Evolutionary conservation across 305 asterid genomes (phyloP).

Genomic region (Fraxinus angustifolia): DNA sequence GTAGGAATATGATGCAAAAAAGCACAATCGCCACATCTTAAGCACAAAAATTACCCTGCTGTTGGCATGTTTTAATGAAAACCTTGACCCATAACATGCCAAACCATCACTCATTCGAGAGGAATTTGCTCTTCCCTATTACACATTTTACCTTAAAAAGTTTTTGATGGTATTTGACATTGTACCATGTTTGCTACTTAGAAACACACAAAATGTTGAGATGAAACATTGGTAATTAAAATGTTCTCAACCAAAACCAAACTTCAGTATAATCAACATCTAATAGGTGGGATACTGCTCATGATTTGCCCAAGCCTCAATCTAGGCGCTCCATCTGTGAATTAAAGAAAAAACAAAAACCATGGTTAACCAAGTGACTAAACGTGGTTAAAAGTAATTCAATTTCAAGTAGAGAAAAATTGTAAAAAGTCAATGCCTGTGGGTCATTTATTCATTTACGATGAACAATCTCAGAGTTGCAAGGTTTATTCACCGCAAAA

Average conservation of each 20-base stretch:
- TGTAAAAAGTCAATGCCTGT: background rate
- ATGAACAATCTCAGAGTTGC: background rate
- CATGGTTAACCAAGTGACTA: background rate
- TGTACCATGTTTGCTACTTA: background rate
- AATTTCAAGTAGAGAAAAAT: background rate
- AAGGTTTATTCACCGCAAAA: background rate
- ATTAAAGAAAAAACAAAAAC: background rate
- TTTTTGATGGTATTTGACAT: background rate
- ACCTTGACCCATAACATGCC: background rate
- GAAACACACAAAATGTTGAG: background rate
- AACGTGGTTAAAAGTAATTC: background rate
- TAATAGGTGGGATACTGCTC: background rate
- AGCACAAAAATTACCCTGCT: background rate
- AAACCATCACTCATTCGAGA: background rate
- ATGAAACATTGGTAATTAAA: background rate
- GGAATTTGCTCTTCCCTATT: background rate
- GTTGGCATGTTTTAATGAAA: background rate
- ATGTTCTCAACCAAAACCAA: background rate
- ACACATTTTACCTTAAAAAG: background rate
- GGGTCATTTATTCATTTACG: background rate
- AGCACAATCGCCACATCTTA: background rate
- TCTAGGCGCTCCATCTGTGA: slow-evolving; percentile 42
- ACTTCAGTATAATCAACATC: background rate
- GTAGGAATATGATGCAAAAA: too few species aligned
- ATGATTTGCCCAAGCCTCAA: slow-evolving; percentile 22